Evolutionary conservation across 805 yeast species (phyloP).

Genomic region (Pichia ethanolica): DNA sequence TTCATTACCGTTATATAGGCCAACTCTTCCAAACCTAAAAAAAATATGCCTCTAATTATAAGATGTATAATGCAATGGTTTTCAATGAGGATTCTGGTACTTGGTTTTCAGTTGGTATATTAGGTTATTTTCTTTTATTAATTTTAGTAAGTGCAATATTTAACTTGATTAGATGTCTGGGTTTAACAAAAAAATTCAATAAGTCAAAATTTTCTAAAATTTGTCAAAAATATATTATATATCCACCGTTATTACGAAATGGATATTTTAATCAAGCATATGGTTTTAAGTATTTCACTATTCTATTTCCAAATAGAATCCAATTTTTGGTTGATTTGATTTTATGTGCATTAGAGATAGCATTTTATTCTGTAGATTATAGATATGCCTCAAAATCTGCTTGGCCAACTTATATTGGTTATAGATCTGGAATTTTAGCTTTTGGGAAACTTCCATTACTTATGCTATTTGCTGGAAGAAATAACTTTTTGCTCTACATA

Average conservation of each 20-base stretch:
- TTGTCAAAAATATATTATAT: slow-evolving; percentile 27
- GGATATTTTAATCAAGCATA: slow-evolving; percentile 15
- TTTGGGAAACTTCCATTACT: slow-evolving; percentile 34
- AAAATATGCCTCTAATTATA: too few species aligned
- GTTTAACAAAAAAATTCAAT: slow-evolving; percentile 23
- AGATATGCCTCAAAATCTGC: slow-evolving; percentile 16
- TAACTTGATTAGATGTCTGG: slow-evolving; percentile 26
- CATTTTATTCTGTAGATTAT: slow-evolving; percentile 8
- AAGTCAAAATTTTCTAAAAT: slow-evolving; percentile 6
- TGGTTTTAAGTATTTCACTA: slow-evolving; percentile 13
- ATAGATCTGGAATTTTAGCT: slow-evolving; percentile 28
- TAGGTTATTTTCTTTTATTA: slow-evolving; percentile 33
- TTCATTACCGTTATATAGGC: neutral
- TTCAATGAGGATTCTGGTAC: neutral
- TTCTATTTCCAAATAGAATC: slow-evolving; percentile 8
- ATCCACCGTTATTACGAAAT: slow-evolving; percentile 32
- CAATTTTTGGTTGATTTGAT: slow-evolving; percentile 7
- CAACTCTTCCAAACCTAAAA: neutral
- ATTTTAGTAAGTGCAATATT: slow-evolving; percentile 29
- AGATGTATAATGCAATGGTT: too few species aligned
- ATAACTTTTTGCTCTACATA: slow-evolving; percentile 37
- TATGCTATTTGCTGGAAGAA: slow-evolving; percentile 39
- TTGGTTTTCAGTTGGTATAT: slow-evolving; percentile 29
- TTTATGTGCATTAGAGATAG: slow-evolving; percentile 6
- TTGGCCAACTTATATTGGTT: slow-evolving; percentile 23